Conservation (phyloP, 2,329 filamentous ascomycete species). For the Aspergillus viridinutans region DNA sequence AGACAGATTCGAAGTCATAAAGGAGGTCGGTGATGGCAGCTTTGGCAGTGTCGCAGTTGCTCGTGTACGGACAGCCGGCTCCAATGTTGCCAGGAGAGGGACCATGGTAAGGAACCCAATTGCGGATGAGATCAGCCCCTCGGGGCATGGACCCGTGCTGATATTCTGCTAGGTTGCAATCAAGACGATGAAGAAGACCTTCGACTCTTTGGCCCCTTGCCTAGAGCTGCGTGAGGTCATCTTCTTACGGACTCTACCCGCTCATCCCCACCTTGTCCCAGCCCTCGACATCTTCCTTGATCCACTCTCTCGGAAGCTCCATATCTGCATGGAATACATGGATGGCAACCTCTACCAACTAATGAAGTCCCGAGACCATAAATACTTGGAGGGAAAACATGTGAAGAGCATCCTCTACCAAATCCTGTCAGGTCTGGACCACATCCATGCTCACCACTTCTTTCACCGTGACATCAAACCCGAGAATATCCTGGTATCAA, state of each 20-base stretch:
- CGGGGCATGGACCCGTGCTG: constrained; percentile 4
- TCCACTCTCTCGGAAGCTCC: constrained; percentile 89
- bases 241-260: constrained; percentile 83
- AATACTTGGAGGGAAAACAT: constrained; percentile 79
- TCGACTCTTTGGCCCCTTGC: constrained; percentile 86
- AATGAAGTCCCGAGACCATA: constrained; percentile 98
- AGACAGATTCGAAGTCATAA: constrained; percentile 93
- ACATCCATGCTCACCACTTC: constrained; percentile 95
- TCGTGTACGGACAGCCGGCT: constrained; percentile 83
- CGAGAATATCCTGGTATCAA: constrained; percentile 96
- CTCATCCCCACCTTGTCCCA: constrained; percentile 89
- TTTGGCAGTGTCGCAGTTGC: constrained; percentile 94
- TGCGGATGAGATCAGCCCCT: background rate
- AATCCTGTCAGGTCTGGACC: constrained; percentile 91
- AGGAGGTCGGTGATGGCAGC: constrained; percentile 97
- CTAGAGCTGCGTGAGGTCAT: constrained; percentile 94
- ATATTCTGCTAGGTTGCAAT: constrained; percentile 71
- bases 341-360: constrained; percentile 97
- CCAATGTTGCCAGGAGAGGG: constrained; percentile 80
- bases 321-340: constrained; percentile 99
- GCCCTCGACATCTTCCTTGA: constrained; percentile 98
- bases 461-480: constrained; percentile 99
- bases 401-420: constrained; percentile 98
- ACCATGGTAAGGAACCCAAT: constrained; percentile 69
- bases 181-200: constrained; percentile 99